Evolutionary conservation across 805 yeast species (phyloP).

Genomic region (Blastobotrys robertii): DNA sequence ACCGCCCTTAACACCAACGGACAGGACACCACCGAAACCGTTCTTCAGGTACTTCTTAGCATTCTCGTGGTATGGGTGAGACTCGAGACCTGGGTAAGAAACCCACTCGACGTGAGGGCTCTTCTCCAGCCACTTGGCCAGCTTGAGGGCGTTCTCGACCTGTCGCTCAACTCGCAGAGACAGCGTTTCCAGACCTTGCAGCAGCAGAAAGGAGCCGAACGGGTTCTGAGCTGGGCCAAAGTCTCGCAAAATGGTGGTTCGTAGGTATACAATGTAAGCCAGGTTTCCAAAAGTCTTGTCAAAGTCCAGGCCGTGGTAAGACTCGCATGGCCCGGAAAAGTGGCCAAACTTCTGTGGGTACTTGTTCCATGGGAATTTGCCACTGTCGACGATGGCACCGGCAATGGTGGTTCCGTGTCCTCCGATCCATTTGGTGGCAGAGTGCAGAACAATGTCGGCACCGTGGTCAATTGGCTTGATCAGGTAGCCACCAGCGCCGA

Average conservation of each 20-base stretch:
- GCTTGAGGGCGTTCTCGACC: slow-evolving; percentile 65
- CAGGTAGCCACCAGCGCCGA: slow-evolving; percentile 92
- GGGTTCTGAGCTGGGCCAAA: slow-evolving; percentile 86
- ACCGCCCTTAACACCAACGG: slow-evolving; percentile 84
- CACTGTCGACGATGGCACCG: slow-evolving; percentile 83
- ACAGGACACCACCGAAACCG: slow-evolving; percentile 81
- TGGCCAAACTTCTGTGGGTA: slow-evolving; percentile 87
- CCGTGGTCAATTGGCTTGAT: slow-evolving; percentile 80
- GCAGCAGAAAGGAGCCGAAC: slow-evolving; percentile 71
- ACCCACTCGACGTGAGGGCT: slow-evolving; percentile 74
- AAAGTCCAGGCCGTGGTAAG: slow-evolving; percentile 82
- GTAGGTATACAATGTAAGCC: slow-evolving; percentile 71
- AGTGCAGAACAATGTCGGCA: slow-evolving; percentile 85
- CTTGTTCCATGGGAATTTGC: slow-evolving; percentile 85
- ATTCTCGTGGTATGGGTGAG: slow-evolving; percentile 66
- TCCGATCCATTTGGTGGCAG: slow-evolving; percentile 97
- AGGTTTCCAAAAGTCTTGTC: slow-evolving; percentile 72
- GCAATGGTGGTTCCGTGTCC: slow-evolving; percentile 95
- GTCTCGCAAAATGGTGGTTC: slow-evolving; percentile 83
- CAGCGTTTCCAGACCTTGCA: slow-evolving; percentile 91
- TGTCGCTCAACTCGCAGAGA: slow-evolving; percentile 93
- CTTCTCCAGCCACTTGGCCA: slow-evolving; percentile 67
- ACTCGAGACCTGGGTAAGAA: slow-evolving; percentile 80
- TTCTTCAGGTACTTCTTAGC: slow-evolving; percentile 74
- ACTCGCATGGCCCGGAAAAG: slow-evolving; percentile 82